Evolutionary conservation across 352 stramenopile genomes (phyloP).

Genomic region (Phytophthora citrophthora): DNA sequence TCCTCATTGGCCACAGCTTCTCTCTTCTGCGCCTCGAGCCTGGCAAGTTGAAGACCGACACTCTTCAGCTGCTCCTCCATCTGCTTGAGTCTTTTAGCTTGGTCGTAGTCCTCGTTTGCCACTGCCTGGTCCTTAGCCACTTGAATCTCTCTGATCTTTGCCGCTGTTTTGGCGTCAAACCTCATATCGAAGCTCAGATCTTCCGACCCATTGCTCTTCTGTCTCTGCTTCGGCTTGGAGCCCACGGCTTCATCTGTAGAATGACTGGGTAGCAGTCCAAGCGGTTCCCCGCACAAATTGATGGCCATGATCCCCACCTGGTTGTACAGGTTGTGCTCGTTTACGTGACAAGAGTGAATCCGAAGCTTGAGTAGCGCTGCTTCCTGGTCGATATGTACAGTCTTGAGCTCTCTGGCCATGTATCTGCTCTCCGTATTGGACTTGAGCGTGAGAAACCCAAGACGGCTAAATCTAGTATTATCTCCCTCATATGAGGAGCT

Average conservation of each 20-base stretch:
- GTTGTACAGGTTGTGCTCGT: constrained; percentile 90
- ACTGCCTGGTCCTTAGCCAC: constrained; percentile 85
- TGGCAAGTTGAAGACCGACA: constrained; percentile 85
- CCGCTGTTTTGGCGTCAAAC: constrained; percentile 90
- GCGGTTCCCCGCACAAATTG: constrained; percentile 79
- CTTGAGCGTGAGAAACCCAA: constrained; percentile 89
- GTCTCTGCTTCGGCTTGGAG: constrained; percentile 30
- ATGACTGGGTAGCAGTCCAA: constrained; percentile 57
- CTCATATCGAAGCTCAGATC: constrained; percentile 87
- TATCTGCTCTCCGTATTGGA: constrained; percentile 86
- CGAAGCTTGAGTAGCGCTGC: constrained; percentile 87
- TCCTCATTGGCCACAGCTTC: constrained; percentile 92
- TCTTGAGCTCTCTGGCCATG: constrained; percentile 93
- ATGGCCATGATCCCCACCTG: constrained; percentile 93
- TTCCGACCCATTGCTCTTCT: constrained; percentile 25
- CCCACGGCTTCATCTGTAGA: constrained; percentile 49
- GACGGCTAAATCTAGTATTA: constrained; percentile 67
- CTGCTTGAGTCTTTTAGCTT: constrained; percentile 82
- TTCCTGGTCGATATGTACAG: constrained; percentile 89
- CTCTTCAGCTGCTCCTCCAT: constrained; percentile 92
- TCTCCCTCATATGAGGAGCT: constrained; percentile 39
- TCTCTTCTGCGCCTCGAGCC: constrained; percentile 88
- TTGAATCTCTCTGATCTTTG: constrained; percentile 90
- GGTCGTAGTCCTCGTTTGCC: constrained; percentile 92
- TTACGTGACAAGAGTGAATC: constrained; percentile 90